Evolutionary conservation across 371 early-diverging fungal species (phyloP).

Genomic region (Rhizopus stolonifer): DNA sequence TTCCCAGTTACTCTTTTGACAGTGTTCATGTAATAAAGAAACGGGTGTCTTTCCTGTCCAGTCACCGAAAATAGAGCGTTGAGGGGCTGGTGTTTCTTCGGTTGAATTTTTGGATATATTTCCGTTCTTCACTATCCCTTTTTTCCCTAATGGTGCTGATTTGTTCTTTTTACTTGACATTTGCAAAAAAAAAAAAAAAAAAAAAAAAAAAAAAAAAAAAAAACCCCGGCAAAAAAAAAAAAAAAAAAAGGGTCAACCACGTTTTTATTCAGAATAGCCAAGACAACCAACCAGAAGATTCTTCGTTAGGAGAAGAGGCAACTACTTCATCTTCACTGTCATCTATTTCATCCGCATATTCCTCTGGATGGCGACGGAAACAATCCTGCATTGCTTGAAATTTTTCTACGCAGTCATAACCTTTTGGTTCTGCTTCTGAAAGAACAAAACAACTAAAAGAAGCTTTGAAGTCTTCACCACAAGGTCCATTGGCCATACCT

Average conservation of each 20-base stretch:
- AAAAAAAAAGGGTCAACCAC: no score
- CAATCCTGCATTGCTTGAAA: conserved; percentile 88
- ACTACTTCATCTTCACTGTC: conserved; percentile 56
- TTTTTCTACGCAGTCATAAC: conserved; percentile 80
- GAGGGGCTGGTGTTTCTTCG: conserved; percentile 13
- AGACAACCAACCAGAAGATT: no score
- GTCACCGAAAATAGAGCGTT: conserved; percentile 61
- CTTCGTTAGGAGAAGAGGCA: background rate
- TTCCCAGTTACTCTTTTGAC: conserved; percentile 77
- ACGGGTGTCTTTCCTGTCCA: conserved; percentile 90
- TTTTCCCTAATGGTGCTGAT: conserved; percentile 3
- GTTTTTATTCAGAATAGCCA: background rate
- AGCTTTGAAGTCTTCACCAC: conserved; percentile 94
- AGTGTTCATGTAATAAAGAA: conserved; percentile 75
- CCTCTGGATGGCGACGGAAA: conserved; percentile 77
- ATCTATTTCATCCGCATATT: conserved; percentile 68
- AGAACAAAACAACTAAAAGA: conserved; percentile 97
- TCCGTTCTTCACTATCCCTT: conserved; percentile 40
- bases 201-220: background rate
- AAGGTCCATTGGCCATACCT: conserved; percentile 93
- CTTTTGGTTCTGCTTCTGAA: conserved; percentile 85
- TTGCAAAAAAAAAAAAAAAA: background rate
- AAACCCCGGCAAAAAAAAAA: background rate
- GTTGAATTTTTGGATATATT: conserved; percentile 28
- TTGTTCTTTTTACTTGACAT: conserved; percentile 37